phyloP scores from a whole-genome alignment of 805 yeast species.

The Kodamaea sagamina region DNA sequence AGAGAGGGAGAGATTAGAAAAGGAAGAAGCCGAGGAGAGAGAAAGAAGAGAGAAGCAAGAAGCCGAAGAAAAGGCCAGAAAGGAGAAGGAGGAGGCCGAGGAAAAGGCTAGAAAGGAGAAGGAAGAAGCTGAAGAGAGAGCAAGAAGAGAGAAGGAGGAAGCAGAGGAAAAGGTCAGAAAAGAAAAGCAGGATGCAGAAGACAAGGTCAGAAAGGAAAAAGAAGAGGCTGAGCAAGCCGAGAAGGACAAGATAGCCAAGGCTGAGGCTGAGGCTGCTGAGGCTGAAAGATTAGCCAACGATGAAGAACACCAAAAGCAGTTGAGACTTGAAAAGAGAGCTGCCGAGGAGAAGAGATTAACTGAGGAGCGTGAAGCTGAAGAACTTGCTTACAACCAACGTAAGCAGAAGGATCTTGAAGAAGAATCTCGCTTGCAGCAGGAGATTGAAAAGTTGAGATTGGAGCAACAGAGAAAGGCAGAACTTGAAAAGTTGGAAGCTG shows the following conservation, averaged over 20 bases:
- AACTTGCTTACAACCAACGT: conserved; percentile 27
- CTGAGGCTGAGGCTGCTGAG: conserved; percentile 10
- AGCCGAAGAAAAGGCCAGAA: conserved; percentile 21
- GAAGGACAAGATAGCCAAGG: conserved; percentile 11
- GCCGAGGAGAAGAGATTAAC: conserved; percentile 26
- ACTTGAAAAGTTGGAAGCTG: conserved; percentile 30
- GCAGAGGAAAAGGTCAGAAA: conserved; percentile 14
- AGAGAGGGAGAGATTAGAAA: conserved; percentile 18
- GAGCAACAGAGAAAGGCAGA: conserved; percentile 24
- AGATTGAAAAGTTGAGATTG: conserved; percentile 32
- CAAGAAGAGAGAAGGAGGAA: conserved; percentile 14
- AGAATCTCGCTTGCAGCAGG: conserved; percentile 30
- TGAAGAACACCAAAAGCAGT: conserved; percentile 29
- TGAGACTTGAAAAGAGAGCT: conserved; percentile 29
- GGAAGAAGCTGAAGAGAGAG: conserved; percentile 17
- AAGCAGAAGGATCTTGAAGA: conserved; percentile 27
- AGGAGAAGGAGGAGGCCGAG: conserved; percentile 16
- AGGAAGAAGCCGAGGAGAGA: conserved; percentile 29
- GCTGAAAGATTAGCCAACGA: conserved; percentile 23
- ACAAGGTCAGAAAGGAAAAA: conserved; percentile 14
- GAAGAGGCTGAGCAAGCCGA: conserved; percentile 21
- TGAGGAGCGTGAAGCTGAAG: conserved; percentile 30
- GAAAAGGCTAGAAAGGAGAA: conserved; percentile 14
- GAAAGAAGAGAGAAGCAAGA: conserved; percentile 28
- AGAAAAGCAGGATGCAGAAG: conserved; percentile 6